Conservation (phyloP, 2,329 filamentous ascomycete genomes). For the Ophiocordyceps camponoti-saundersi region DNA sequence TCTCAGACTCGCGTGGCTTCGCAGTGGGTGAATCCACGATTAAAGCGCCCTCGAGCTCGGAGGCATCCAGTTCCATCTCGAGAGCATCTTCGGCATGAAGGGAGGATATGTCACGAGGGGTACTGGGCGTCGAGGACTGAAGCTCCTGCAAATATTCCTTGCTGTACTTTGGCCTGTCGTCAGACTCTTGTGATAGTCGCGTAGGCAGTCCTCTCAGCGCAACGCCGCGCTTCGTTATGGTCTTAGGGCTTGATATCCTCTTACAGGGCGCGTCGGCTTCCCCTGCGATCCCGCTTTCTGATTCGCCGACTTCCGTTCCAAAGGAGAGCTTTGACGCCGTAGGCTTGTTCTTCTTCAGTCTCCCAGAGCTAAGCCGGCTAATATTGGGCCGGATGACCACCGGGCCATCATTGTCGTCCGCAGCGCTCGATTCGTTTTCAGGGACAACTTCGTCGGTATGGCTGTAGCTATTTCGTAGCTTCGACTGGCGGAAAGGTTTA, state of each 20-base stretch:
- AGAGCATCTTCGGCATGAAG: constrained; percentile 26
- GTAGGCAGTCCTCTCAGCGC: constrained; percentile 33
- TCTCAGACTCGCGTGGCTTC: constrained; percentile 14
- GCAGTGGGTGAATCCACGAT: constrained; percentile 36
- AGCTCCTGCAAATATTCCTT: constrained; percentile 76
- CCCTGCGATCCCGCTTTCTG: constrained; percentile 28
- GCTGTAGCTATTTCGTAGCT: constrained; percentile 38
- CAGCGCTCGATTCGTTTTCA: constrained; percentile 6
- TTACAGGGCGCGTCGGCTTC: constrained; percentile 48
- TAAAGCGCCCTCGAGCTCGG: constrained; percentile 44
- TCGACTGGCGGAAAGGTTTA: constrained; percentile 40
- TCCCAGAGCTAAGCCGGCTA: constrained; percentile 28
- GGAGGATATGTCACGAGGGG: constrained; percentile 46
- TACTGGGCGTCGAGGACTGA: constrained; percentile 69
- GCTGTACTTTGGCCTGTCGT: constrained; percentile 64
- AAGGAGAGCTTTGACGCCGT: constrained; percentile 53
- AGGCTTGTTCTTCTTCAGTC: constrained; percentile 46
- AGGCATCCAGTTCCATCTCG: constrained; percentile 38
- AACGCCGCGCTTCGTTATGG: constrained; percentile 37
- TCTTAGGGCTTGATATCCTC: constrained; percentile 48
- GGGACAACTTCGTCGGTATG: constrained; percentile 20
- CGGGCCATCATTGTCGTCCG: constrained; percentile 26
- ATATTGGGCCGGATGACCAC: constrained; percentile 31
- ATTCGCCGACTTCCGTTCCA: constrained; percentile 37
- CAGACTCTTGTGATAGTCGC: constrained; percentile 35